These are phyloP conservation scores for Grigorovia jiainica DNA, from an alignment of 805 yeast species.

Conservation along the genomic window DNA sequence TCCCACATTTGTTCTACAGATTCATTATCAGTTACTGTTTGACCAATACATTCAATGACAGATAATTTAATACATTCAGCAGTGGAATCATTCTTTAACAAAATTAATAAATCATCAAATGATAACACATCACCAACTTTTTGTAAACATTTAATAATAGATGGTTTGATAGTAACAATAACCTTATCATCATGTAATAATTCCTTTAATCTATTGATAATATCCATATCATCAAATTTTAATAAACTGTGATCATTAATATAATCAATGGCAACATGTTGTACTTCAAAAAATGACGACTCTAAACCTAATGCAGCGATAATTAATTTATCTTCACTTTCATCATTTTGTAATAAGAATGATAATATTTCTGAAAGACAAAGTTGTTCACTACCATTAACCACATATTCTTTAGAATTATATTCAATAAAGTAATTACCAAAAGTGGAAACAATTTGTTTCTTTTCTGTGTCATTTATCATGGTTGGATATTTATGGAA, in stretches of 20 bases:
- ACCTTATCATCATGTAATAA: slow-evolving; percentile 19
- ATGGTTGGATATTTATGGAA: not conserved
- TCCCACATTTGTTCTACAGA: slow-evolving; percentile 8
- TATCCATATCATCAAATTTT: not conserved
- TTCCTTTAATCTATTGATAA: slow-evolving; percentile 12
- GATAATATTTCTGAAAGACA: slow-evolving; percentile 29
- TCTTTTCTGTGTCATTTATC: not conserved
- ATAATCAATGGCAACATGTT: slow-evolving; percentile 32
- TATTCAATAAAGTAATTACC: slow-evolving; percentile 31
- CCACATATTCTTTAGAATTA: slow-evolving; percentile 11
- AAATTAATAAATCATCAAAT: slow-evolving; percentile 13
- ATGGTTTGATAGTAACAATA: slow-evolving; percentile 40
- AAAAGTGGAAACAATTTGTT: slow-evolving; percentile 15
- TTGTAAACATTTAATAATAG: slow-evolving; percentile 31
- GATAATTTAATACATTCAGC: slow-evolving; percentile 41
- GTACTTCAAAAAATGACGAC: slow-evolving; percentile 39
- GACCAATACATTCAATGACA: slow-evolving; percentile 45
- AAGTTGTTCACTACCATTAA: slow-evolving; percentile 45
- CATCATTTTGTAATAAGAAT: slow-evolving; percentile 23
- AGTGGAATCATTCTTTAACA: slow-evolving; percentile 20
- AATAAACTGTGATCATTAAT: slow-evolving; percentile 4
- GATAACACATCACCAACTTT: slow-evolving; percentile 12
- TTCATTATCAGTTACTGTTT: slow-evolving; percentile 24
- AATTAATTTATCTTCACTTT: slow-evolving; percentile 16
- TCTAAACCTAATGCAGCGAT: slow-evolving; percentile 29